A percentile compares a stretch with the other conserved stretches of the same genome.
Conservation (phyloP, 352 stramenopile species). For the Phytophthora ramorum region DNA sequence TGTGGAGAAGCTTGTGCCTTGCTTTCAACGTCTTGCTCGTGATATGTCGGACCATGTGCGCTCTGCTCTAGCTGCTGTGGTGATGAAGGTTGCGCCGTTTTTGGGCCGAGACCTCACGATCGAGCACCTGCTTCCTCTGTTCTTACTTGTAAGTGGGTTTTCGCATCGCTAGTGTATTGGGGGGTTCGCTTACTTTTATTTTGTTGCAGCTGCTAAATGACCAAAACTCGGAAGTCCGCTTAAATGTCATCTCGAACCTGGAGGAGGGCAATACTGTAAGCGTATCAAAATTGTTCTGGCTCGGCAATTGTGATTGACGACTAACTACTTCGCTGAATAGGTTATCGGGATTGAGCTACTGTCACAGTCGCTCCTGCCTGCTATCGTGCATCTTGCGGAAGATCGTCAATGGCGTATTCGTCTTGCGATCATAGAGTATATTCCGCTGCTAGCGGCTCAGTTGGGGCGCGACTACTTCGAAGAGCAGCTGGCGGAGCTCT, state of each 20-base stretch:
- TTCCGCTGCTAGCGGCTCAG: constrained; percentile 96
- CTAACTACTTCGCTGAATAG: constrained; percentile 34
- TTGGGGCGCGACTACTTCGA: constrained; percentile 97
- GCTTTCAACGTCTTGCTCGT: constrained; percentile 94
- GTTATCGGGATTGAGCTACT: constrained; percentile 98
- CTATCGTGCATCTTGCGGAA: constrained; percentile 97
- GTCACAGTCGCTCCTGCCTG: constrained; percentile 96
- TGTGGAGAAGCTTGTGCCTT: constrained; percentile 80
- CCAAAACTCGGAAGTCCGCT: constrained; percentile 96
- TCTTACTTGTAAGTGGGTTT: constrained; percentile 81
- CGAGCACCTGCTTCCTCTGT: constrained; percentile 94
- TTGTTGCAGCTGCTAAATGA: constrained; percentile 92
- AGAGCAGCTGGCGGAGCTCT: constrained; percentile 94
- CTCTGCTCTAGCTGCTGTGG: constrained; percentile 93
- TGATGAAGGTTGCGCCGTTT: constrained; percentile 96
- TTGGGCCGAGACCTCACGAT: constrained; percentile 95
- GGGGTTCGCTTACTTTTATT: constrained; percentile 12
- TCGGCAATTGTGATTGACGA: background rate
- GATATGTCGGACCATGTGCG: constrained; percentile 98
- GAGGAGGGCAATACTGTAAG: constrained; percentile 94
- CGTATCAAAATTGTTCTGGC: background rate
- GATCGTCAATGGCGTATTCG: constrained; percentile 99
- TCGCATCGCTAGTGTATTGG: background rate
- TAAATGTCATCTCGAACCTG: constrained; percentile 99
- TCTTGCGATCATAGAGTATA: constrained; percentile 98